Base-by-base conservation (phyloP, 768 basidiomycete species). In the Boletus pseudo-olivaceus region DNA sequence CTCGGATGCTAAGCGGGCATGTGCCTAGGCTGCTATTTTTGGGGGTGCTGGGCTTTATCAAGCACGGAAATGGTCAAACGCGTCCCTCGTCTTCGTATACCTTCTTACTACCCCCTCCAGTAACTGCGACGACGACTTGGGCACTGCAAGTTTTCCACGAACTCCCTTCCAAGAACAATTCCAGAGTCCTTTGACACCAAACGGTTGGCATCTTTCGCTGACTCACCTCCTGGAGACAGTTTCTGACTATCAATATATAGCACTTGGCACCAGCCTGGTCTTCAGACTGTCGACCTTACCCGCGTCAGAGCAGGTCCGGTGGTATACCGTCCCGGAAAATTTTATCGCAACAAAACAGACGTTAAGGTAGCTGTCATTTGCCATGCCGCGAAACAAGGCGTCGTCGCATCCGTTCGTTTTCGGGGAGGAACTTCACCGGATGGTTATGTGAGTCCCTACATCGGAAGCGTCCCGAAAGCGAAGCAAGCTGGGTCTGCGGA, bases 151-250 rank as follows among this genome's bases (percentile, higher is more conserved):
- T 67, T 1, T 88, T 83, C 66, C 85, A 79, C 60, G 84, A 23
- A 85, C n/a, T 66, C 79, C 14, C 77, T 90, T 41, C 85, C 87
- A 1, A 76, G 77, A 42, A 87, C 85, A 1, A 79, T 87, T 48
- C 81, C 83, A 0, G 82, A 85, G 54, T 61, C 72, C 10, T 73
- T 85, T 9, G 75, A 73, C 1, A 72, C 12, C 7, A 76, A 75
- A n/a, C n/a, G n/a, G n/a, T n/a, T n/a, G n/a, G 71, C 53, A 55
- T 38, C 20, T 20, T 43, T 50, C 33, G 23, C 30, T 47, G 23
- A 4, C 26, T 8, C 26, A 1, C 23, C 19, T 15, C 14, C 14
- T n/a, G 3, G 4, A 17, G 3, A 27, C 1, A 14, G 42, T 46
- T n/a, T 30, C 56, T 54, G n/a, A 56, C 27, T 5, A 2, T 23